Conservation (phyloP, 441 rosid species). For the Codiaeum variegatum region DNA sequence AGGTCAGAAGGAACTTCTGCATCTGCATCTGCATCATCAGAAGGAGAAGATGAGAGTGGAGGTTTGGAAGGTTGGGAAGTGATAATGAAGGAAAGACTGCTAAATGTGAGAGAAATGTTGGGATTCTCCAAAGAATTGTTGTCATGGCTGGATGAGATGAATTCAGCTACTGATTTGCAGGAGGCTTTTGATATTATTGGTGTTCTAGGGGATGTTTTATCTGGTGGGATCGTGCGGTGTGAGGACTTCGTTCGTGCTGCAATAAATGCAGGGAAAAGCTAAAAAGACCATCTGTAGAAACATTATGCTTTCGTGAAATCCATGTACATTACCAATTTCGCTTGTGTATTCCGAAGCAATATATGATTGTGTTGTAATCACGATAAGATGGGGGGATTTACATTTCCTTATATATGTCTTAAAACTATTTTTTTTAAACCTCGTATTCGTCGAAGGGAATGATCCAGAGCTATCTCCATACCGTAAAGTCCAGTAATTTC, state of each 20-base stretch:
- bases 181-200: constrained; percentile 92
- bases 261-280: constrained; percentile 60
- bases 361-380: neutral
- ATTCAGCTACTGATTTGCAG: constrained; percentile 70
- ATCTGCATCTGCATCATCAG: constrained; percentile 27
- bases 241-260: constrained; percentile 85
- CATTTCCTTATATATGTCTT: neutral
- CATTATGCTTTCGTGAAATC: neutral
- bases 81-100: constrained; percentile 72
- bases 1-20: constrained; percentile 48
- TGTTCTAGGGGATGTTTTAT: constrained; percentile 68
- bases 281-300: constrained; percentile 18
- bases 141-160: constrained; percentile 88
- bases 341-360: neutral
- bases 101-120: constrained; percentile 81
- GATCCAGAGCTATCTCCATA: constrained; percentile 22
- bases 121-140: constrained; percentile 87
- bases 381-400: neutral
- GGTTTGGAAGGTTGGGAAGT: constrained; percentile 83
- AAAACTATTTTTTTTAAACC: no score
- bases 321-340: neutral
- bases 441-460: no score
- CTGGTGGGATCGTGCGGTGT: constrained; percentile 60
- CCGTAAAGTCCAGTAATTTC: no score
- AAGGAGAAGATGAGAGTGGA: constrained; percentile 42